phyloP scores from a whole-genome alignment of 805 yeast species.

The Metschnikowia amazonensis region DNA sequence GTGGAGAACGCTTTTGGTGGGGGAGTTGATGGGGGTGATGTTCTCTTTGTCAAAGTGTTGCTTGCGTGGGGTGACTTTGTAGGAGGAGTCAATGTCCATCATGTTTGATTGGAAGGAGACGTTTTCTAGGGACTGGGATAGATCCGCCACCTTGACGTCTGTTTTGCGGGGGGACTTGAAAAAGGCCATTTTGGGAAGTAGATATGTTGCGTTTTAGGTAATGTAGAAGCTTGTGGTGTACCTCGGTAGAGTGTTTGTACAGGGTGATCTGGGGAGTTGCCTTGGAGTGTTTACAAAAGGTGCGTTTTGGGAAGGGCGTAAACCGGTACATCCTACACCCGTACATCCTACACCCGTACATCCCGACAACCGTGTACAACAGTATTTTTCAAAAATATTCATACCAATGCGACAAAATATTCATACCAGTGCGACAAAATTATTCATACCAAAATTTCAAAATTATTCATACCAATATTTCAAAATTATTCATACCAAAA shows the following conservation, averaged over 20 bases:
- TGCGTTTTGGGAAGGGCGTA: neutral
- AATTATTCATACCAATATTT: too few species aligned
- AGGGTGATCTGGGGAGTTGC: neutral
- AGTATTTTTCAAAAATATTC: too few species aligned
- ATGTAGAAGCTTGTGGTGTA: too few species aligned
- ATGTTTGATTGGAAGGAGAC: slow-evolving; percentile 32
- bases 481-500: too few species aligned
- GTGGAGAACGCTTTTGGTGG: slow-evolving; percentile 30
- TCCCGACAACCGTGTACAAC: too few species aligned
- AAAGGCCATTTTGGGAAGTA: slow-evolving; percentile 15
- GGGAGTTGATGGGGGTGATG: slow-evolving; percentile 30
- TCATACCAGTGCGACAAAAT: too few species aligned
- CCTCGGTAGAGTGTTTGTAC: neutral
- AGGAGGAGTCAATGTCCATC: slow-evolving; percentile 41
- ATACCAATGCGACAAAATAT: too few species aligned
- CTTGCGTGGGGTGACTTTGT: slow-evolving; percentile 28
- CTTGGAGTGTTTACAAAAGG: neutral
- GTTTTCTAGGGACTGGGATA: slow-evolving; percentile 42
- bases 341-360: too few species aligned
- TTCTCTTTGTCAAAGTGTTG: slow-evolving; percentile 17
- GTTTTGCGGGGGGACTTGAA: slow-evolving; percentile 17
- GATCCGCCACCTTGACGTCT: slow-evolving; percentile 30
- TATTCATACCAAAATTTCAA: too few species aligned
- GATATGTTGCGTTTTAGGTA: too few species aligned
- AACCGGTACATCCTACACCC: too few species aligned